Evolutionary conservation across 192 early-diverging fungal genomes (phyloP).

Genomic region (Coemansia sp.): DNA sequence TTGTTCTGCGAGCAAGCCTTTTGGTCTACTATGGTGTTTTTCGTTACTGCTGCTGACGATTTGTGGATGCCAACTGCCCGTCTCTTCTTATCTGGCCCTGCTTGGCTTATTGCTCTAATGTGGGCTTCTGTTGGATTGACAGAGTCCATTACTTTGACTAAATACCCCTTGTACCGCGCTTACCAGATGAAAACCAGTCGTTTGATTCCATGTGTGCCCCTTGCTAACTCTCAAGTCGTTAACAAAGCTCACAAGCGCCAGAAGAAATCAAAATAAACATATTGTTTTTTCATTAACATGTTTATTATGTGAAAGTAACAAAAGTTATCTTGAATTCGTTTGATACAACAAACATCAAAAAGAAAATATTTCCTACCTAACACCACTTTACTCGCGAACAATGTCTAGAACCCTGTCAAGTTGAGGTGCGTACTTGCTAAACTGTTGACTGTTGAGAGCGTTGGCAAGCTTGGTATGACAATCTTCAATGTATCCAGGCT

Average conservation of each 20-base stretch:
- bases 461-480: not conserved
- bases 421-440: too few species aligned
- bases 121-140: constrained; percentile 65
- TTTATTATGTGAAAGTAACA: too few species aligned
- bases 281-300: too few species aligned
- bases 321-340: too few species aligned
- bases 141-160: constrained; percentile 64
- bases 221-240: constrained; percentile 29
- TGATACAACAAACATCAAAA: too few species aligned
- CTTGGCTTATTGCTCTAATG: constrained; percentile 69
- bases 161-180: constrained; percentile 80
- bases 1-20: constrained; percentile 79
- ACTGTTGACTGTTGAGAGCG: not conserved
- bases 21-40: constrained; percentile 58
- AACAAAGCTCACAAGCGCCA: constrained; percentile 13
- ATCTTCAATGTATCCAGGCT: too few species aligned
- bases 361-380: too few species aligned
- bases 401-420: too few species aligned
- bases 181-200: constrained; percentile 66
- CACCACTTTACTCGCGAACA: too few species aligned
- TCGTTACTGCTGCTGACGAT: not conserved
- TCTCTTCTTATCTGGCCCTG: constrained; percentile 65
- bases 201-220: constrained; percentile 59
- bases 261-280: not conserved
- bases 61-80: constrained; percentile 42